These are phyloP conservation scores for Scedosporium aurantiacum DNA, from an alignment of 2,329 filamentous ascomycete genomes.

Conservation along the genomic window DNA sequence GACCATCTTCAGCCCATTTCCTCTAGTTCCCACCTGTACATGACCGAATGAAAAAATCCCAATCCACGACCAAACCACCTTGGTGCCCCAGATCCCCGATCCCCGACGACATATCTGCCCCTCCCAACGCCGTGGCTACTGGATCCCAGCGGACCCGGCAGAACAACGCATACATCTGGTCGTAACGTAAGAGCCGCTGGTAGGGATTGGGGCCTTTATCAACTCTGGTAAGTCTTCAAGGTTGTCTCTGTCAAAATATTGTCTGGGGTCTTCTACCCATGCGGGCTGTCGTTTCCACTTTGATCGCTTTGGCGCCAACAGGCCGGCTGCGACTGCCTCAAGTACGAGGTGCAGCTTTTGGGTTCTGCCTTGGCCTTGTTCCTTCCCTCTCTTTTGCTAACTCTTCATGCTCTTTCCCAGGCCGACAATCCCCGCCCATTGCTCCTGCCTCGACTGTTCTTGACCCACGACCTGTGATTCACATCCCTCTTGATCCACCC, in stretches of 20 bases:
- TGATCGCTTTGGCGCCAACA: background rate
- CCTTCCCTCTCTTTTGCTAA: background rate
- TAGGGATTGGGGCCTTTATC: background rate
- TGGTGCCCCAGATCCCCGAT: background rate
- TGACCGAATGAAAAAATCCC: background rate
- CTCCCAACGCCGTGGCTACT: background rate
- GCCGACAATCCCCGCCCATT: background rate
- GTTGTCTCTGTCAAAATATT: no score
- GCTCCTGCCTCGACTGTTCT: background rate
- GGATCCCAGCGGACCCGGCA: background rate
- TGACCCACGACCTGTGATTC: background rate
- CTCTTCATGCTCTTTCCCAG: background rate
- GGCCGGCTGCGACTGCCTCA: background rate
- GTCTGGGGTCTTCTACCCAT: background rate
- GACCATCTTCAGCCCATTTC: background rate
- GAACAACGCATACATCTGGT: background rate
- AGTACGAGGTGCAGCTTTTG: background rate
- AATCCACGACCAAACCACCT: background rate
- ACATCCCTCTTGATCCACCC: background rate
- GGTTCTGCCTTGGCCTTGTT: background rate
- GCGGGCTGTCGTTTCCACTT: background rate
- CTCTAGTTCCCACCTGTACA: background rate
- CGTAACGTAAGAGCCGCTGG: background rate
- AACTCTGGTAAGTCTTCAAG: background rate
- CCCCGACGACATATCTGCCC: background rate